Evolutionary conservation across 140 eudicot genomes (phyloP).

Genomic region (Anethum foeniculum): DNA sequence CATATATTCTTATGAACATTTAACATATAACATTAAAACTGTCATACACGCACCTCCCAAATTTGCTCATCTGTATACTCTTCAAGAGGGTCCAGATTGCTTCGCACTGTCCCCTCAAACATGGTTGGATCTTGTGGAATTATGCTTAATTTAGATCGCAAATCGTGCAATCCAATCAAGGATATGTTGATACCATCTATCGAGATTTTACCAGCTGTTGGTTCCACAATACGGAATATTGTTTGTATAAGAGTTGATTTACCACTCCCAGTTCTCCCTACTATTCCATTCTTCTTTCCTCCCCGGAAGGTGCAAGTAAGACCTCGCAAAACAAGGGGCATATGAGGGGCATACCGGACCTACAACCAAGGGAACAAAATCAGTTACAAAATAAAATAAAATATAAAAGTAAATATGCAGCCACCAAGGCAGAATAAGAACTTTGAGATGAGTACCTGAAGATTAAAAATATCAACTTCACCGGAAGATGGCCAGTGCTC

Average conservation of each 20-base stretch:
- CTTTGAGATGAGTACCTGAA: conserved; percentile 44
- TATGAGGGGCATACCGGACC: conserved; percentile 94
- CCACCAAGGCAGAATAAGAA: not conserved
- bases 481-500: conserved; percentile 70
- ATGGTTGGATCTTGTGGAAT: conserved; percentile 98
- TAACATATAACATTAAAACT: not conserved
- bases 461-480: conserved; percentile 47
- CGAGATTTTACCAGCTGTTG: conserved; percentile 49
- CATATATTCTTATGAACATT: not conserved
- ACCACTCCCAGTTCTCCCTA: conserved; percentile 90
- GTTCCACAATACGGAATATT: conserved; percentile 85
- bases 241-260: conserved; percentile 85
- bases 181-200: conserved; percentile 71
- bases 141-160: conserved; percentile 73
- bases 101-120: conserved; percentile 85
- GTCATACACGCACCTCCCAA: conserved; percentile 67
- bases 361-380: conserved; percentile 13
- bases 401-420: not conserved
- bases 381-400: conserved; percentile 7
- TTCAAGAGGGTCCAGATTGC: conserved; percentile 82
- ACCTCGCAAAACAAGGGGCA: conserved; percentile 80
- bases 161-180: conserved; percentile 73
- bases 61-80: conserved; percentile 77
- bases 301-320: conserved; percentile 79
- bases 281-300: conserved; percentile 73